Evolutionary conservation across 2,329 filamentous ascomycete genomes (phyloP), one percentile per base, ranked within the genome.

Genomic region (Cladosporium sp.): DNA sequence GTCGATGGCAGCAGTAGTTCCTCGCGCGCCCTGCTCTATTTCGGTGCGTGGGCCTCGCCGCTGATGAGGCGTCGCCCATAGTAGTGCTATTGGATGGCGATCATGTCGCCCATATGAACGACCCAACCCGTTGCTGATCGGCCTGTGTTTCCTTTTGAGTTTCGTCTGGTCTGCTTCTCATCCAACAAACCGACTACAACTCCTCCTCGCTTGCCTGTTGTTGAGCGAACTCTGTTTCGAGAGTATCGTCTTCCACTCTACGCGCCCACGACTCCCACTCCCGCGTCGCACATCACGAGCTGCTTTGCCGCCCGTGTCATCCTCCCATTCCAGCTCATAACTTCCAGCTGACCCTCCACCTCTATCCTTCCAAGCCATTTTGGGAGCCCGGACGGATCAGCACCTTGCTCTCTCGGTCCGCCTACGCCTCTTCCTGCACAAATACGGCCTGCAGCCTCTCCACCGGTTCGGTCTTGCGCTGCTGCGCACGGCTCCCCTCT

Each of bases 1-100:
- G 49, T 47, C 43, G 19, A 30, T 15, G 25, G 43, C 28, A 40
- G 38, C 19, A 7, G 38, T 25, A 17, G 14, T 28, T 8, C 12
- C 7, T 51, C 49, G 11, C 40, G 20, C 22, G 22, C n/a, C 40
- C 17, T 43, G 36, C 54, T 49, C 54, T 56, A 56, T 56, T 56
- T 56, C 42, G 19, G 54, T 56, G 28, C 38, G 39, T 49, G 42
- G 54, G 52, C 52, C 52, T 55, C 52, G 52, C 52, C 52, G 52
- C 52, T 36, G 38, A 40, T 42, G 38, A 28, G 40, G 39, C 54
- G 54, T 42, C 43, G 28, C 42, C 54, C 7, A 34, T 34, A 5
- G 28, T 9, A 30, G 40, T 49, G 52, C 52, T 45, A 55, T 55
- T 55, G 52, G 34, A 56, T 39, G 51, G 51, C 51, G 37, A 55